Percentiles rank a stretch among this genome's conserved stretches.
Conservation (phyloP, 1,284 basidiomycete species). For the Malassezia caprae region DNA sequence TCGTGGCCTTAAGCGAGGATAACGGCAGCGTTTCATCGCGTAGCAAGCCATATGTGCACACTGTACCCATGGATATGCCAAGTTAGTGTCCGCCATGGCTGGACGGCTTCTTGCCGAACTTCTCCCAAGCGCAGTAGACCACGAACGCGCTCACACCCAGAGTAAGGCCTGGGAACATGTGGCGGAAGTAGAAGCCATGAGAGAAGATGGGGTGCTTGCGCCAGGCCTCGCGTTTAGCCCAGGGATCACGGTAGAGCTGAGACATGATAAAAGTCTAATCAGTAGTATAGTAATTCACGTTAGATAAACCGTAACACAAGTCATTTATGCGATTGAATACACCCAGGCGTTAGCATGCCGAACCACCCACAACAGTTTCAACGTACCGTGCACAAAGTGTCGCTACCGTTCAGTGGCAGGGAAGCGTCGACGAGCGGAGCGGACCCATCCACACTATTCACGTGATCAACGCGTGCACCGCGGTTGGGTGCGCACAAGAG, state of each 20-base stretch:
- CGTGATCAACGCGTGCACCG: not conserved
- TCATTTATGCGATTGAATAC: not conserved
- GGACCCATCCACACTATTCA: not conserved
- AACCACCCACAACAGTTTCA: not conserved
- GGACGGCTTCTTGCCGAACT: constrained; percentile 2
- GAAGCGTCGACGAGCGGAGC: not conserved
- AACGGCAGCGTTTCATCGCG: not conserved
- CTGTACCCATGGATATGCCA: not conserved
- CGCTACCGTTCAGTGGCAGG: not conserved
- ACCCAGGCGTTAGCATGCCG: not conserved
- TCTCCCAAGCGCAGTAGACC: constrained; percentile 22
- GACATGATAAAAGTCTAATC: constrained; percentile 20
- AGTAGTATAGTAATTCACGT: not conserved
- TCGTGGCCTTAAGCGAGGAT: not conserved
- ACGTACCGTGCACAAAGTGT: not conserved
- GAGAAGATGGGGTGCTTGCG: constrained; percentile 48
- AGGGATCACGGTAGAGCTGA: constrained; percentile 41
- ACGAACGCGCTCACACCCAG: constrained; percentile 37
- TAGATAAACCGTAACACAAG: not conserved
- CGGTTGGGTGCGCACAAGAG: not conserved
- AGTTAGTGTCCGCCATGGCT: constrained; percentile 1
- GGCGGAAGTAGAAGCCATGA: constrained; percentile 34
- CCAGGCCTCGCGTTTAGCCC: constrained; percentile 47
- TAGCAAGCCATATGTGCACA: not conserved
- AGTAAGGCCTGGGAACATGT: constrained; percentile 45